Percentiles rank a stretch among this genome's conserved stretches.
Evolutionary conservation across 2,329 filamentous ascomycete genomes (phyloP).

Genomic region (Ophiocordyceps camponoti-rufipedis): DNA sequence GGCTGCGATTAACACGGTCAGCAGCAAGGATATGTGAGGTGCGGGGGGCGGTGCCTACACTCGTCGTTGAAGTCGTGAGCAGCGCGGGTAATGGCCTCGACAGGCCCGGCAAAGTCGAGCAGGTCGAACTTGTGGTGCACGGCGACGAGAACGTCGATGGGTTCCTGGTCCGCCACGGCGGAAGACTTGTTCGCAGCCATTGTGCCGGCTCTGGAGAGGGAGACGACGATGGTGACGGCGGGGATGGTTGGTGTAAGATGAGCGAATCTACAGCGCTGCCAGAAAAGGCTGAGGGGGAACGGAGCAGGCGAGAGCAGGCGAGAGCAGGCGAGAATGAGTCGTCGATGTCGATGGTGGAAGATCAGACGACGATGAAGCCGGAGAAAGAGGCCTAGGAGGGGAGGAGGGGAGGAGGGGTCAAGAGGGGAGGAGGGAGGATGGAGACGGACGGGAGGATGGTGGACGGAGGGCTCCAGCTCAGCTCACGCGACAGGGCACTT

Average conservation of each 20-base stretch:
- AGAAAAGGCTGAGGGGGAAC: no score
- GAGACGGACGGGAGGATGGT: no score
- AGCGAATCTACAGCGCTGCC: no score
- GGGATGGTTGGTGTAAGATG: neutral
- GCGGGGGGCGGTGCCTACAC: slow-evolving; percentile 15
- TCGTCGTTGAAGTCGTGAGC: slow-evolving; percentile 34
- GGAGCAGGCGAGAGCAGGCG: no score
- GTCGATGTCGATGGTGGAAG: no score
- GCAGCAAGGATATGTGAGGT: neutral
- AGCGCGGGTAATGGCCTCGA: slow-evolving; percentile 31
- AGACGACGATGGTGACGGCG: neutral
- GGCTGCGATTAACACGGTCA: slow-evolving; percentile 14
- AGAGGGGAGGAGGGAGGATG: no score
- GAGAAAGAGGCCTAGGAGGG: no score
- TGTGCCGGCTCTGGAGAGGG: slow-evolving; percentile 12
- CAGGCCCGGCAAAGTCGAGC: slow-evolving; percentile 36
- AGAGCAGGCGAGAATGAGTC: no score
- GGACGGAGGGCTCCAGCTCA: no score
- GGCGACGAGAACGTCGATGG: slow-evolving; percentile 40
- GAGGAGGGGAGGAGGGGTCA: no score
- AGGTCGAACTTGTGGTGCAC: slow-evolving; percentile 42
- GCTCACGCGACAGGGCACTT: no score
- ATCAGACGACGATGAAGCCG: no score
- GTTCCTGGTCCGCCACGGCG: slow-evolving; percentile 37
- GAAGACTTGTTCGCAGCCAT: slow-evolving; percentile 40